A percentile compares a stretch with the other conserved stretches of the same genome.
Evolutionary conservation across 176 grass and related monocot genomes (phyloP).

Genomic region (Eleusine indica): DNA sequence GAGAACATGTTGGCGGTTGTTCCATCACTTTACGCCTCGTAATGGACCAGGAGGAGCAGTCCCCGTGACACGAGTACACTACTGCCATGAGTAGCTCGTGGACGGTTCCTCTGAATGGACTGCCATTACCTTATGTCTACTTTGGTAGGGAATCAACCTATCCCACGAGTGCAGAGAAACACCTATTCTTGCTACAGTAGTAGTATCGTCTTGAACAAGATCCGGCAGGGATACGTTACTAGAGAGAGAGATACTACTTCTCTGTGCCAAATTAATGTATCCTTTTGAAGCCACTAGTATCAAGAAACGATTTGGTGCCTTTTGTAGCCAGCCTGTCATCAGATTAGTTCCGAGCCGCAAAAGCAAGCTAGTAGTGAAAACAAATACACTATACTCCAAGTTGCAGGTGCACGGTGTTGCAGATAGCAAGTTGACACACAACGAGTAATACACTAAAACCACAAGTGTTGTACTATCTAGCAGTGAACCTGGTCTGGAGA

Average conservation of each 20-base stretch:
- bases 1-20: constrained; percentile 7
- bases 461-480: not conserved
- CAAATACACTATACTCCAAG: not conserved
- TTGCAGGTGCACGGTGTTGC: not conserved
- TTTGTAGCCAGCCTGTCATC: not conserved
- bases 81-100: constrained; percentile 24
- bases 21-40: constrained; percentile 20
- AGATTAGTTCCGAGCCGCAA: not conserved
- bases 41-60: constrained; percentile 13
- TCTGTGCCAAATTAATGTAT: not conserved
- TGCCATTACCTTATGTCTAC: constrained; percentile 12
- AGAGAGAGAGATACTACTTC: too few species aligned
- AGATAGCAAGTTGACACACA: not conserved
- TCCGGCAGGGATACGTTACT: not conserved
- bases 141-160: constrained; percentile 29
- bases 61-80: not conserved
- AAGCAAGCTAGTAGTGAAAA: not conserved
- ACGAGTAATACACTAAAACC: not conserved
- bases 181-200: constrained; percentile 19
- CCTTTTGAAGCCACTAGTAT: not conserved
- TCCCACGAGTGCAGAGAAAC: constrained; percentile 16
- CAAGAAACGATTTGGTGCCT: not conserved
- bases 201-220: not conserved
- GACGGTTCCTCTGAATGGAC: constrained; percentile 29
- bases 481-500: not conserved